These are phyloP conservation scores for Seiridium cupressi DNA, from an alignment of 2,329 filamentous ascomycete genomes.

Conservation along the genomic window DNA sequence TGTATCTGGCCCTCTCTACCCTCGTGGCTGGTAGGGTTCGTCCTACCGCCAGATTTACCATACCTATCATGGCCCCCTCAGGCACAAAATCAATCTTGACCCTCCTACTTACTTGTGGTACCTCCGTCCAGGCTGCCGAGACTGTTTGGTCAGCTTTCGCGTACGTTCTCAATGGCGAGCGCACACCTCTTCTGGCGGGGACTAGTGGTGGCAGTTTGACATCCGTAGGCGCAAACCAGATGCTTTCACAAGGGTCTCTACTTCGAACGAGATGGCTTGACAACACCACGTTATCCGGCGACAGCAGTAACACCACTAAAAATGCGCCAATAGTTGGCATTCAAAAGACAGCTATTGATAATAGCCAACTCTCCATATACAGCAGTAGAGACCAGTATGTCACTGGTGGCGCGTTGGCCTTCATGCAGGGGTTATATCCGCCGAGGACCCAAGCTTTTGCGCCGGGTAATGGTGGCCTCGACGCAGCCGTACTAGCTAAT, in stretches of 20 bases:
- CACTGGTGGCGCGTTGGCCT: constrained; percentile 69
- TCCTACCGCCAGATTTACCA: background rate
- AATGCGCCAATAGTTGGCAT: constrained; percentile 41
- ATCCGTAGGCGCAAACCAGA: constrained; percentile 52
- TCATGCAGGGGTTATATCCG: constrained; percentile 83
- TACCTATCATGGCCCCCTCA: background rate
- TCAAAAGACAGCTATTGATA: constrained; percentile 43
- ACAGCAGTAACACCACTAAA: constrained; percentile 23
- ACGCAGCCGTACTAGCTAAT: constrained; percentile 55
- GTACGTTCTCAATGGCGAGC: constrained; percentile 53
- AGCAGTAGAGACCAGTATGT: constrained; percentile 46
- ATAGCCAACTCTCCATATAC: constrained; percentile 41
- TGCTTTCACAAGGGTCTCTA: constrained; percentile 44
- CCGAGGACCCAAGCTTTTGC: constrained; percentile 48
- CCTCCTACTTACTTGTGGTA: constrained; percentile 16
- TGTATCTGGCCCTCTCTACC: background rate
- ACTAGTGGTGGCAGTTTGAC: constrained; percentile 36
- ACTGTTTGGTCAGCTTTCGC: constrained; percentile 49
- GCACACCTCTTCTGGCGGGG: constrained; percentile 36
- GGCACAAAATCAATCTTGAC: background rate
- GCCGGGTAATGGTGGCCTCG: constrained; percentile 29
- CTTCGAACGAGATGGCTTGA: constrained; percentile 49
- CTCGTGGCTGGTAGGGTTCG: background rate
- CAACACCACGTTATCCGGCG: constrained; percentile 17
- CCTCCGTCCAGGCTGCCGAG: constrained; percentile 30